Evolutionary conservation across 2,329 filamentous ascomycete genomes (phyloP).

Genomic region (Aspergillus aculeatus): DNA sequence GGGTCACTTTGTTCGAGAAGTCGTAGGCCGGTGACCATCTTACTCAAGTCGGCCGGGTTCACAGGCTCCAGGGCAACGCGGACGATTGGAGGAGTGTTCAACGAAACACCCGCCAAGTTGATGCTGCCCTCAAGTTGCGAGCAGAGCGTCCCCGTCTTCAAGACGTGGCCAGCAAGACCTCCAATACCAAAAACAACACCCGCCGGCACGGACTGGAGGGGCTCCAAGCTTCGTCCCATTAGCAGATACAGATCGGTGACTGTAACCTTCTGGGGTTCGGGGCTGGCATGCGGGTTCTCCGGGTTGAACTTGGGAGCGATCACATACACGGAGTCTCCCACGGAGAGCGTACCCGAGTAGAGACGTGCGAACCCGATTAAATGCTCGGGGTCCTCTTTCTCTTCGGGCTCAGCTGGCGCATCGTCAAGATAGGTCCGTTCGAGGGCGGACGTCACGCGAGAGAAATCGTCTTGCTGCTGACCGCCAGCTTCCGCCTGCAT

Average conservation of each 20-base stretch:
- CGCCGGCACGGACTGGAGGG: slow-evolving; percentile 79
- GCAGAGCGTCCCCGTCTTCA: slow-evolving; percentile 93
- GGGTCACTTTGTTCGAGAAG: slow-evolving; percentile 92
- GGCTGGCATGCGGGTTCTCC: slow-evolving; percentile 66
- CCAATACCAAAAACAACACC: slow-evolving; percentile 95
- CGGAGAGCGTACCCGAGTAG: slow-evolving; percentile 84
- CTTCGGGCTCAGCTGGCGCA: slow-evolving; percentile 50
- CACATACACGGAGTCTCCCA: slow-evolving; percentile 89
- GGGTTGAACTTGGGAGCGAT: slow-evolving; percentile 91
- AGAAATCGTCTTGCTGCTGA: slow-evolving; percentile 48
- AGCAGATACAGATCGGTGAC: slow-evolving; percentile 89
- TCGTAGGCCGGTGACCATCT: slow-evolving; percentile 86
- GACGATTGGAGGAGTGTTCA: slow-evolving; percentile 85
- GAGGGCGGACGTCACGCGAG: slow-evolving; percentile 61
- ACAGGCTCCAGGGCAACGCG: slow-evolving; percentile 92
- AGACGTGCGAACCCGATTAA: slow-evolving; percentile 92
- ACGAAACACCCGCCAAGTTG: slow-evolving; percentile 82
- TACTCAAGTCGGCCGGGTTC: slow-evolving; percentile 85
- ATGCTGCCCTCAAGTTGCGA: slow-evolving; percentile 81
- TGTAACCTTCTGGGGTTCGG: slow-evolving; percentile 76
- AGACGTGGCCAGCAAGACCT: slow-evolving; percentile 85
- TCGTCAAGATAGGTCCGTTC: slow-evolving; percentile 58
- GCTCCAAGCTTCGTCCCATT: slow-evolving; percentile 88
- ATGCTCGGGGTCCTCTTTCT: slow-evolving; percentile 73
- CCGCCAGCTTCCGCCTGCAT: slow-evolving; percentile 62